Evolutionary conservation across 805 yeast species (phyloP).

Genomic region (Metschnikowia matae): DNA sequence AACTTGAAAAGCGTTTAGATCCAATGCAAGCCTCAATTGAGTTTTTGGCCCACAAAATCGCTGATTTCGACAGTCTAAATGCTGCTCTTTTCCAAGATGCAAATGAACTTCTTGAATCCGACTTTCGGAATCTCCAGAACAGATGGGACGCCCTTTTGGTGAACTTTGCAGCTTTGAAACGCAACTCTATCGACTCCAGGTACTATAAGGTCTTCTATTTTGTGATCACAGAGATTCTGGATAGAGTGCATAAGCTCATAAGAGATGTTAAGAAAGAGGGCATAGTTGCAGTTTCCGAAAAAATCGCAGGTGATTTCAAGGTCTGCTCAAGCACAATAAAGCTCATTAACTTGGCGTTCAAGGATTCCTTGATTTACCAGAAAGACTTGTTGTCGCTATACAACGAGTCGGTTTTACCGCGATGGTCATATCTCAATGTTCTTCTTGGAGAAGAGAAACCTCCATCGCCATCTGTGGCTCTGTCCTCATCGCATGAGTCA

Average conservation of each 20-base stretch:
- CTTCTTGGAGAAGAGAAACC: conserved; percentile 1
- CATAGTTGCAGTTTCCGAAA: conserved; percentile 19
- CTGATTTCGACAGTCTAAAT: conserved; percentile 4
- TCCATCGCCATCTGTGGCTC: background rate
- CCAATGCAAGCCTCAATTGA: conserved; percentile 13
- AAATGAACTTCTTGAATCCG: background rate
- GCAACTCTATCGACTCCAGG: conserved; percentile 8
- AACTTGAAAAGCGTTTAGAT: conserved; percentile 1
- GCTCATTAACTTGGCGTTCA: conserved; percentile 30
- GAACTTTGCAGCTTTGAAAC: conserved; percentile 7
- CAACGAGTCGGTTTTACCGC: conserved; percentile 10
- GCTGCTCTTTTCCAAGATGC: conserved; percentile 1
- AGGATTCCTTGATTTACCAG: conserved; percentile 38
- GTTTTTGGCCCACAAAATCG: conserved; percentile 7
- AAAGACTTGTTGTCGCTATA: conserved; percentile 6
- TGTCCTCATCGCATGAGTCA: background rate
- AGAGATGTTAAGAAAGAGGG: conserved; percentile 11
- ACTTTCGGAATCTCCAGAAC: conserved; percentile 3
- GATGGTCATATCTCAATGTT: conserved; percentile 12
- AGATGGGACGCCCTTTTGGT: conserved; percentile 8
- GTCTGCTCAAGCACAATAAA: conserved; percentile 36
- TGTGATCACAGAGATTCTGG: conserved; percentile 9
- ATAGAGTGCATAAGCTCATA: conserved; percentile 3
- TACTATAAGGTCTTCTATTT: conserved; percentile 8
- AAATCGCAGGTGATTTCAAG: conserved; percentile 33